These are phyloP conservation scores for Dictyostelium capitatum DNA, from an alignment of 78 protist species.

Conservation along the genomic window DNA sequence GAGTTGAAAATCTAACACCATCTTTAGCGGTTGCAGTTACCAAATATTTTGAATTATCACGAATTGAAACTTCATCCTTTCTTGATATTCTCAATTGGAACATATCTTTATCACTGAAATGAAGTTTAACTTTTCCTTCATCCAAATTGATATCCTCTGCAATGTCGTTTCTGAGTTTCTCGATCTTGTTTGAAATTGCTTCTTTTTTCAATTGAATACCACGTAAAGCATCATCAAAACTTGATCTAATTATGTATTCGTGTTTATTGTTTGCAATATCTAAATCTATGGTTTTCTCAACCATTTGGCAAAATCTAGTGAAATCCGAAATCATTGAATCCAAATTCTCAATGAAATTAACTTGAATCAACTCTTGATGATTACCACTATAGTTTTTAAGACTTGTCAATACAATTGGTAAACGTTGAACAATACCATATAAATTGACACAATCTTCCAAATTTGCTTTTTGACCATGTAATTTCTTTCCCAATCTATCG, in stretches of 20 bases:
- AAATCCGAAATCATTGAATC: slow-evolving; percentile 10
- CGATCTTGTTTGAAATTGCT: slow-evolving; percentile 16
- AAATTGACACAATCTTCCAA: slow-evolving; percentile 84
- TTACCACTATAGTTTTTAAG: slow-evolving; percentile 8
- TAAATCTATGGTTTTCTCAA: slow-evolving; percentile 92
- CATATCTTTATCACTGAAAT: slow-evolving; percentile 51
- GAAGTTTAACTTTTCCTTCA: slow-evolving; percentile 50
- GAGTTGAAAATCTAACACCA: slow-evolving; percentile 88
- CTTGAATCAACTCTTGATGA: slow-evolving; percentile 9
- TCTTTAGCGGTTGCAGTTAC: slow-evolving; percentile 20
- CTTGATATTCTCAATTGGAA: slow-evolving; percentile 44
- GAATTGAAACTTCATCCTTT: slow-evolving; percentile 84
- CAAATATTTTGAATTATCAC: slow-evolving; percentile 37
- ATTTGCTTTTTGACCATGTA: slow-evolving; percentile 52
- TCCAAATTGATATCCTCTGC: slow-evolving; percentile 31
- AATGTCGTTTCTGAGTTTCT: slow-evolving; percentile 6
- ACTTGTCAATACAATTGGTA: slow-evolving; percentile 34
- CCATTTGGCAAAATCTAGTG: slow-evolving; percentile 60
- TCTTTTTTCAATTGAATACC: slow-evolving; percentile 13
- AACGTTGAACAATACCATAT: slow-evolving; percentile 25
- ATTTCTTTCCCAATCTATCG: slow-evolving; percentile 54
- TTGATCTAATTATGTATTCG: slow-evolving; percentile 90
- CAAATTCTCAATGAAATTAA: slow-evolving; percentile 30
- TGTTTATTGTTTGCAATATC: slow-evolving; percentile 58
- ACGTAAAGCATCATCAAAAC: slow-evolving; percentile 79